phyloP scores from a whole-genome alignment of 176 grass and related monocot genomes.

The Triticum dicoccoides region DNA sequence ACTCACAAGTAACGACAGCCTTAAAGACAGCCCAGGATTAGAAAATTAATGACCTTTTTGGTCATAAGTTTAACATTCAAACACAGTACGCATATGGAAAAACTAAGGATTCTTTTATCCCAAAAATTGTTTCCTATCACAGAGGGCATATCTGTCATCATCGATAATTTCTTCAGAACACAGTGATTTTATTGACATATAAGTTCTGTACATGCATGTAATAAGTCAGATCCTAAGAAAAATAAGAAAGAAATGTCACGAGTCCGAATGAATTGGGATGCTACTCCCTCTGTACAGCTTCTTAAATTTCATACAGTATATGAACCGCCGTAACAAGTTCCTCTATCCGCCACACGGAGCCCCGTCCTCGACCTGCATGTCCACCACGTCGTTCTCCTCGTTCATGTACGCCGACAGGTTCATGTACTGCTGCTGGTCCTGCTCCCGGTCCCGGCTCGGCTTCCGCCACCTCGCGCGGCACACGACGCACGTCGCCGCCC shows the following conservation, averaged over 20 bases:
- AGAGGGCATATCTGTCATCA: background rate
- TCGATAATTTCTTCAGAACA: background rate
- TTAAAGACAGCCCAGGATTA: too few relatives aligned
- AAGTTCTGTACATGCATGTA: slow-evolving; percentile 18
- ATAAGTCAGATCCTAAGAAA: background rate
- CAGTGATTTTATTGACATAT: background rate
- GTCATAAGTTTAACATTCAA: background rate
- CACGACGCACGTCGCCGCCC: slow-evolving; percentile 81
- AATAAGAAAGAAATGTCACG: background rate
- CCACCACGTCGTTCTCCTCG: slow-evolving; percentile 32
- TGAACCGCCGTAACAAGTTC: background rate
- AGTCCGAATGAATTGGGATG: slow-evolving; percentile 10
- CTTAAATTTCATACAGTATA: background rate
- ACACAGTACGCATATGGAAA: background rate
- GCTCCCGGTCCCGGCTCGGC: slow-evolving; percentile 30
- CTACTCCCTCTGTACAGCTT: slow-evolving; percentile 20
- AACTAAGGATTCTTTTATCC: background rate
- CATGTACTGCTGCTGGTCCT: slow-evolving; percentile 49
- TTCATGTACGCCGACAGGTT: slow-evolving; percentile 75
- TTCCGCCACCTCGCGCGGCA: slow-evolving; percentile 85
- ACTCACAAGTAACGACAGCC: background rate
- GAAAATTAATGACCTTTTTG: too few relatives aligned
- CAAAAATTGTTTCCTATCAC: too few relatives aligned
- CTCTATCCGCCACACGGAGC: slow-evolving; percentile 45
- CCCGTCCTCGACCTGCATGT: slow-evolving; percentile 32